phyloP scores from a whole-genome alignment of 345 rosid genomes.

The Rhodamnia rubescens region DNA sequence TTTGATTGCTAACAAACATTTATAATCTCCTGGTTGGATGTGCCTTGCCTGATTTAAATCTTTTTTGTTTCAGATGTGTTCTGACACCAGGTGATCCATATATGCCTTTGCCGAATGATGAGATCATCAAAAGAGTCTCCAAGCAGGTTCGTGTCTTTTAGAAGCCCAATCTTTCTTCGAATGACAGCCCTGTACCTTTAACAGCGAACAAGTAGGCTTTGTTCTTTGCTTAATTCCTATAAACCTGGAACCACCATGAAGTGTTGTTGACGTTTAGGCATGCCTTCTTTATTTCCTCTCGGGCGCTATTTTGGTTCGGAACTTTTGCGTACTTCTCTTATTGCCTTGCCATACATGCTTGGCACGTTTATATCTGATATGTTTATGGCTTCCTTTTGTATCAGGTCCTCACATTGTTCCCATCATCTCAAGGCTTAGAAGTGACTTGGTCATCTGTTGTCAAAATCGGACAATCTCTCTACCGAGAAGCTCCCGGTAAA shows the following conservation, averaged over 20 bases:
- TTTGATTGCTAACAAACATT: neutral
- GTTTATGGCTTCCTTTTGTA: neutral
- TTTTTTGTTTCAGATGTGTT: slow-evolving; percentile 54
- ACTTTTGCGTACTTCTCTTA: neutral
- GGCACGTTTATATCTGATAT: neutral
- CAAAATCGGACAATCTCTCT: slow-evolving; percentile 85
- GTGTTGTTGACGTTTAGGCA: neutral
- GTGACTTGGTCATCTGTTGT: slow-evolving; percentile 93
- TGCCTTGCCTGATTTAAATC: neutral
- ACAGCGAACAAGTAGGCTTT: neutral
- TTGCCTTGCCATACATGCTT: neutral
- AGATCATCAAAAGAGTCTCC: slow-evolving; percentile 74
- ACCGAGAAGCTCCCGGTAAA: slow-evolving; percentile 92
- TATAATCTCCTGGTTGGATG: neutral
- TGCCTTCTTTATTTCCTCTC: neutral
- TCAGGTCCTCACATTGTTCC: slow-evolving; percentile 76
- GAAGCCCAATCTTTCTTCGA: neutral
- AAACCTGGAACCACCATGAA: neutral
- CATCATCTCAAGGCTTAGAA: slow-evolving; percentile 81
- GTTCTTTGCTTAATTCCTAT: neutral
- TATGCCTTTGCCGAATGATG: slow-evolving; percentile 76
- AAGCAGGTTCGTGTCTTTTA: slow-evolving; percentile 50
- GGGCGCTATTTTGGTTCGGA: neutral
- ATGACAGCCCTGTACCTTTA: neutral
- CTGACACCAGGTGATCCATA: slow-evolving; percentile 94